Base-by-base conservation (phyloP, 306 rosid genomes). In the Acacia confusa region DNA sequence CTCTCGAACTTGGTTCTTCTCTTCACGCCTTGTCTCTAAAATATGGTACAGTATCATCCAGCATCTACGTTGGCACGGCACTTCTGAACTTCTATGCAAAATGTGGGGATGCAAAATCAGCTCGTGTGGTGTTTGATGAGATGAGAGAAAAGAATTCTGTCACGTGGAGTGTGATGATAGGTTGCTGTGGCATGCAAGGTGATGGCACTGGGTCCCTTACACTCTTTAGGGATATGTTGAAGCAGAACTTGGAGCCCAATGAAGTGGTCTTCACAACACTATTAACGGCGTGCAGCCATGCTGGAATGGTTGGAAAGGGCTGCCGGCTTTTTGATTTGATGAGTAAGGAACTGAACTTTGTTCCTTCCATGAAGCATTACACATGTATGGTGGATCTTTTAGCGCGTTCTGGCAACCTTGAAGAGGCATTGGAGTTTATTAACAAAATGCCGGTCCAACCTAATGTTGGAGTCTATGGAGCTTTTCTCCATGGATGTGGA, bases 401-500 rank as follows among this genome's bases (percentile, higher is more conserved):
- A 83, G 87, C 97, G 8, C 89, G 97, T 22, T 89, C 92, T 10
- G 95, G 98, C 1, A 89, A 79, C 79, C 94, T 92, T 28, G 90
- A 88, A 53, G 98, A 92, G 82, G 95, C 98, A 40, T 79, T 81
- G 75, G 85, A 86, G 34, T 94, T 94, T 34, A 90, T 90, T 6
- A 89, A 84, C 77, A 83, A 79, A 74, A 88, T 92, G 92, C 91
- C 88, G 6, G 76, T 91, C 81, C 84, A 77, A 57, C 93, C 97
- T 52, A 81, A 88, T 64, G 84, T 86, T 73, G 82, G 97, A 81
- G 86, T 91, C 84, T 88, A 87, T 72, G 94, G 97, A 80, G 92
- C 94, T 77, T 93, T 89, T 86, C 97, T 92, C 80, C 92, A 92
- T 76, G 98, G 97, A 22, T 92, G 97, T 79, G 91, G 94, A 86